Percentiles rank a stretch among this genome's conserved stretches.
phyloP scores from a whole-genome alignment of 495 filamentous ascomycete species.

The Neurospora tetrasperma region DNA sequence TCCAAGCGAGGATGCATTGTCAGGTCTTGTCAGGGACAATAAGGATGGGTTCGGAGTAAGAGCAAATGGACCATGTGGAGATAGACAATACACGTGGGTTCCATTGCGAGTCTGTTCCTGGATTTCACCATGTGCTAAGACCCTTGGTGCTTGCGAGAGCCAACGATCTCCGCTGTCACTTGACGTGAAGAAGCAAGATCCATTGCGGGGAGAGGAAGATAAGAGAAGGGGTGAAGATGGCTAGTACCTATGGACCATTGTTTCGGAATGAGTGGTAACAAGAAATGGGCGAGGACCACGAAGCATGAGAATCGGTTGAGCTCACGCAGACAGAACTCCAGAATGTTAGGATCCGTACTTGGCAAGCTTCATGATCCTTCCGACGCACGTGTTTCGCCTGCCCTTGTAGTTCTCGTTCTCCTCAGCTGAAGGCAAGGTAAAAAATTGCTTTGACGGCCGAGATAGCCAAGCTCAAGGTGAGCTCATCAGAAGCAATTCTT shows the following conservation, averaged over 20 bases:
- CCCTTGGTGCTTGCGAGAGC: background rate
- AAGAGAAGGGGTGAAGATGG: background rate
- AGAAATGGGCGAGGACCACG: background rate
- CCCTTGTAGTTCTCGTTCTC: background rate
- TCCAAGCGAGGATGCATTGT: background rate
- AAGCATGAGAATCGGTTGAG: background rate
- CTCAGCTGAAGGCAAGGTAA: too few species aligned
- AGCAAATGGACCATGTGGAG: background rate
- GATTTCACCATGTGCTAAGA: background rate
- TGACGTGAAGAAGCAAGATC: background rate
- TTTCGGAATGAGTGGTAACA: background rate
- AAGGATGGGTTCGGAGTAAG: background rate
- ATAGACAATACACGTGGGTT: background rate
- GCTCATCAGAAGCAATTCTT: background rate
- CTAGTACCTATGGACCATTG: background rate
- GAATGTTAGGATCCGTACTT: background rate
- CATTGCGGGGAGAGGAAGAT: background rate
- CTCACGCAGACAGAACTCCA: background rate
- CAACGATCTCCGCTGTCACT: background rate
- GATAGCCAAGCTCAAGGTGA: background rate
- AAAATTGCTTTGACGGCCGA: background rate
- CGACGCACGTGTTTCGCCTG: background rate
- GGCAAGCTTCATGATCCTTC: background rate
- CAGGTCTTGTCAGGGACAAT: background rate
- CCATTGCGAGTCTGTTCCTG: background rate